Percentiles rank a stretch among this genome's conserved stretches.
Evolutionary conservation across 73 alveolate species (phyloP).

Genomic region (Uronychia binucleata): DNA sequence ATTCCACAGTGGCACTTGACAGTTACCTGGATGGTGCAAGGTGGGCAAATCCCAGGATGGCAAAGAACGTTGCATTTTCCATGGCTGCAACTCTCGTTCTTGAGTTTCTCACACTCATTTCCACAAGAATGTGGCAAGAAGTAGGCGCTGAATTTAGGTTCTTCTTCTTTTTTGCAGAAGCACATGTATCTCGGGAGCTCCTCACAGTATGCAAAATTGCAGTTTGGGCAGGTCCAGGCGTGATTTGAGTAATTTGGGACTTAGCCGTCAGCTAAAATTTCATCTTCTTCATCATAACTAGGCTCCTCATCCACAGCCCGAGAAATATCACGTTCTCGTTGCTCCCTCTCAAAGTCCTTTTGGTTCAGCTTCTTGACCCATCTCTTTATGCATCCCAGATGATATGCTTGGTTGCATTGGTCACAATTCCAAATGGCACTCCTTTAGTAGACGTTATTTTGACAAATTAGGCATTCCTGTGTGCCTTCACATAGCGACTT

Average conservation of each 20-base stretch:
- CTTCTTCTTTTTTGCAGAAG: conserved; percentile 82
- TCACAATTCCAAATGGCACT: conserved; percentile 88
- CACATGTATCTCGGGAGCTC: conserved; percentile 87
- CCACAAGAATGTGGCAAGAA: conserved; percentile 95
- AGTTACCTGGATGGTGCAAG: conserved; percentile 83
- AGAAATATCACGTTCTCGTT: conserved; percentile 21
- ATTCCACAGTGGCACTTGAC: conserved; percentile 87
- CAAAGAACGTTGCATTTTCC: conserved; percentile 86
- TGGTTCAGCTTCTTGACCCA: conserved; percentile 93
- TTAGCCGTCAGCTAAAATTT: conserved; percentile 4
- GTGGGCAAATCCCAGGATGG: conserved; percentile 98
- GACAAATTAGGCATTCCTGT: conserved; percentile 71
- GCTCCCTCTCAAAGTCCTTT: conserved; percentile 36
- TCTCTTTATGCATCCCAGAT: conserved; percentile 88
- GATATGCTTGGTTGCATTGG: conserved; percentile 88
- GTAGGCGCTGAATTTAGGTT: conserved; percentile 83
- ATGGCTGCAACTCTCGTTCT: conserved; percentile 82
- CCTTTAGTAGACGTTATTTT: conserved; percentile 60
- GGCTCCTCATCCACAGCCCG: conserved; percentile 9
- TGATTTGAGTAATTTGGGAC: conserved; percentile 32
- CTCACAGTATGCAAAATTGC: conserved; percentile 82
- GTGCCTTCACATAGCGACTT: conserved; percentile 47
- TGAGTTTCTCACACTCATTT: conserved; percentile 75
- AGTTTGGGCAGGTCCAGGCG: conserved; percentile 95
- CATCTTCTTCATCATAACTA: conserved; percentile 21